Base-by-base conservation (phyloP, 441 rosid genomes). In the Corymbia calophylla region DNA sequence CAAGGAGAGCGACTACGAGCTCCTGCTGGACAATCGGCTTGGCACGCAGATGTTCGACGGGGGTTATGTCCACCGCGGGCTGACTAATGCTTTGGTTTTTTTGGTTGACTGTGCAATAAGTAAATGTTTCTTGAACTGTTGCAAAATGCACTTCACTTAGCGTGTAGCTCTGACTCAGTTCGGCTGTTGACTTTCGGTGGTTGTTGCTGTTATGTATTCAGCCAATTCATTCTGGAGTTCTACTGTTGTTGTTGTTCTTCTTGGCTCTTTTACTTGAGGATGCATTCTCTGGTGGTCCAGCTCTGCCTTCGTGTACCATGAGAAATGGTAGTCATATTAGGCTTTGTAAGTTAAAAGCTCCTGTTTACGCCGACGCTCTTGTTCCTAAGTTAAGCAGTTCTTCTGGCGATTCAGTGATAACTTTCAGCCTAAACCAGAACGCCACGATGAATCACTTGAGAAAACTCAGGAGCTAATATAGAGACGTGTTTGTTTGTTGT, bases 31-130 rank as follows among this genome's bases (percentile, higher is more conserved):
- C 53, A 98, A 98, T 87, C 88, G 93, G 53, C 90, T 97, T 8
- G 99, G 99, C 2, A 92, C 88, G 93, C 93, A 96, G 89, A 96
- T 92, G 97, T 92, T 95, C 51, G 96, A 95, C 14, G 99, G 98
- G 8, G 99, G 99, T 18, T 98, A 88, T 88, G 99, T 96, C 48
- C 99, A 98, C 87, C 95, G 94, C 84, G 99, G 99, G 84, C 92
- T 96, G 90, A 95, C 49, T 39, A 70, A 21, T 19, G 82, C 27
- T 35, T 70, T 35, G 82, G 48, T 10, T 35, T 19, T 70, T 35
- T 4, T 19, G 82, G 82, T 70, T 35, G 82, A 70, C 82, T 10
- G 29, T 19, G 82, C 48, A 35, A 6, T 23, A 68, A 68, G 44
- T 68, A 10, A 35, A 70, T 70, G 15, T 70, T 35, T 18, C 49